These are phyloP conservation scores for Metschnikowia lunata DNA, from an alignment of 805 yeast genomes.

Conservation along the genomic window DNA sequence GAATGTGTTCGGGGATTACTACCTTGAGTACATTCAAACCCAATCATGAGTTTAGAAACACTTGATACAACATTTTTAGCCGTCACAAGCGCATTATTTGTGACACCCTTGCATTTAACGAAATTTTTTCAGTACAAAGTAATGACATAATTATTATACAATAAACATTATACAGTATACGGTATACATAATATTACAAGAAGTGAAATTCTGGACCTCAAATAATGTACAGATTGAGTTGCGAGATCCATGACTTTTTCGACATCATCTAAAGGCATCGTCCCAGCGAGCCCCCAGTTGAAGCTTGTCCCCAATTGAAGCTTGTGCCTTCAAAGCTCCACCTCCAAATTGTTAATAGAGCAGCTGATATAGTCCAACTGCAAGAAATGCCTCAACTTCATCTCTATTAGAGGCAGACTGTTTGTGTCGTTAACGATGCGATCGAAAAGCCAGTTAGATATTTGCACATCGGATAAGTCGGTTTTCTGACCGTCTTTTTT, in stretches of 20 bases:
- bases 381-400: constrained; percentile 13
- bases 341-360: constrained; percentile 13
- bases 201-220: constrained; percentile 1
- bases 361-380: constrained; percentile 8
- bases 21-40: constrained; percentile 35
- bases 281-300: constrained; percentile 5
- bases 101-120: constrained; percentile 7
- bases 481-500: constrained; percentile 1
- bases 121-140: constrained; percentile 1
- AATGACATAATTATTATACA: constrained; percentile 1
- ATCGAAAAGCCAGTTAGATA: constrained; percentile 12
- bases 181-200: not conserved
- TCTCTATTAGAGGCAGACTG: constrained; percentile 9
- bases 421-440: constrained; percentile 11
- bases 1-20: constrained; percentile 76
- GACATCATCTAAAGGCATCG: not conserved
- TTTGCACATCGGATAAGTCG: constrained; percentile 10
- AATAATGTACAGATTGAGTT: not conserved
- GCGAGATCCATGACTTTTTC: not conserved
- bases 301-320: not conserved
- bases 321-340: constrained; percentile 6
- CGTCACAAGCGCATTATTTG: not conserved
- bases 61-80: not conserved
- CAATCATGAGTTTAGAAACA: constrained; percentile 3
- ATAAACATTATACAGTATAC: not conserved